Conservation (phyloP, 2,329 filamentous ascomycete species). For the Albophoma yamanashiensis region DNA sequence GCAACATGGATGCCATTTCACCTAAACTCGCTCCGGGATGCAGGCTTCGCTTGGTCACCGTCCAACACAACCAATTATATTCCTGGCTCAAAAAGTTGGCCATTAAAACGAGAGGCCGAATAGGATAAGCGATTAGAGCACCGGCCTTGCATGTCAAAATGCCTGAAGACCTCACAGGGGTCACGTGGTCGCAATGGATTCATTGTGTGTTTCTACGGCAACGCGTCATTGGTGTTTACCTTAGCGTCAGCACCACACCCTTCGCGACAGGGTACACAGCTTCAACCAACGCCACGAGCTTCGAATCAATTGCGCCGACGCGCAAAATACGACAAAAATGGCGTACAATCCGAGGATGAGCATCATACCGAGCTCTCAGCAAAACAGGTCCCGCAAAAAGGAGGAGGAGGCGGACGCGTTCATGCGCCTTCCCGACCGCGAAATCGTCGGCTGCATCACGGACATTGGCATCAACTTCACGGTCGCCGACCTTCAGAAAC, state of each 20-base stretch:
- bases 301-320: not conserved
- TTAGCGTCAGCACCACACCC: not conserved
- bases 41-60: not conserved
- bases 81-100: not conserved
- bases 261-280: not conserved
- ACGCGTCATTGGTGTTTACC: conserved; percentile 2
- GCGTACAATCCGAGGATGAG: conserved; percentile 50
- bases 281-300: not conserved
- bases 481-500: conserved; percentile 80
- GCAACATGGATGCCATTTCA: not conserved
- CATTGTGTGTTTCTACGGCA: conserved; percentile 4
- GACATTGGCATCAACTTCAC: conserved; percentile 91
- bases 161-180: not conserved
- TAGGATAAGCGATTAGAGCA: not conserved
- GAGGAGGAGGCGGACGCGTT: conserved; percentile 49
- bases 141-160: too few species aligned
- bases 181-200: not conserved
- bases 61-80: not conserved
- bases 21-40: not conserved
- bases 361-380: conserved; percentile 41
- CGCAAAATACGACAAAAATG: conserved; percentile 26
- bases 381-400: conserved; percentile 44
- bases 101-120: not conserved
- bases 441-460: conserved; percentile 94
- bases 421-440: conserved; percentile 53